Conservation (phyloP, 257 asterid genomes). For the Echites panduratus region DNA sequence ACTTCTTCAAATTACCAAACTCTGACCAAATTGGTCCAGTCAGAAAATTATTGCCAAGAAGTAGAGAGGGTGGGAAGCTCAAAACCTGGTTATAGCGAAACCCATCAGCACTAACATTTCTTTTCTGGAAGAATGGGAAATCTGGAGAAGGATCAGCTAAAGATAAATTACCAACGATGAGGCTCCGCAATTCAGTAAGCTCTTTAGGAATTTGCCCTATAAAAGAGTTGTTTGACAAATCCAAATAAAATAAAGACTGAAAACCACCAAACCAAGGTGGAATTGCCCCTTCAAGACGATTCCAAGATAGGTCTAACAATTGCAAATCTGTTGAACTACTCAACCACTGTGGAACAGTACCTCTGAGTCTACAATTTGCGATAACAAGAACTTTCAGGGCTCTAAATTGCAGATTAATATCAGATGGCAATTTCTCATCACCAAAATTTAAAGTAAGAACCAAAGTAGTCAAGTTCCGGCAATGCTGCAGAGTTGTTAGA, state of each 20-base stretch:
- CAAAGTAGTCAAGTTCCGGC: conserved; percentile 54
- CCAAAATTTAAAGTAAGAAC: conserved; percentile 59
- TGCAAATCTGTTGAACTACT: conserved; percentile 38
- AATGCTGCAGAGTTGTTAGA: conserved; percentile 51
- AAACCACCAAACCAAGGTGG: conserved; percentile 70
- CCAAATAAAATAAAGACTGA: conserved; percentile 59
- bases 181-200: conserved; percentile 46
- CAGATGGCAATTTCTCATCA: conserved; percentile 45
- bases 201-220: conserved; percentile 56
- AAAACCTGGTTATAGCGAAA: conserved; percentile 44
- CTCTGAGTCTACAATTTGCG: conserved; percentile 68
- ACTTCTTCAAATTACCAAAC: conserved; percentile 57
- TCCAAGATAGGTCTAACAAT: conserved; percentile 74
- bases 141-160: conserved; percentile 42
- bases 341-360: conserved; percentile 66
- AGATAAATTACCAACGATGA: conserved; percentile 32
- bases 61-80: conserved; percentile 65
- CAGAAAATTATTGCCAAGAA: conserved; percentile 57
- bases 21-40: conserved; percentile 68
- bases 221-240: conserved; percentile 67
- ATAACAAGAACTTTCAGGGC: conserved; percentile 54
- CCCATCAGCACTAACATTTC: conserved; percentile 26
- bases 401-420: conserved; percentile 40
- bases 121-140: conserved; percentile 50
- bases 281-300: conserved; percentile 49